These are phyloP conservation scores for Glycine soja DNA, from an alignment of 306 rosid species.

Conservation along the genomic window DNA sequence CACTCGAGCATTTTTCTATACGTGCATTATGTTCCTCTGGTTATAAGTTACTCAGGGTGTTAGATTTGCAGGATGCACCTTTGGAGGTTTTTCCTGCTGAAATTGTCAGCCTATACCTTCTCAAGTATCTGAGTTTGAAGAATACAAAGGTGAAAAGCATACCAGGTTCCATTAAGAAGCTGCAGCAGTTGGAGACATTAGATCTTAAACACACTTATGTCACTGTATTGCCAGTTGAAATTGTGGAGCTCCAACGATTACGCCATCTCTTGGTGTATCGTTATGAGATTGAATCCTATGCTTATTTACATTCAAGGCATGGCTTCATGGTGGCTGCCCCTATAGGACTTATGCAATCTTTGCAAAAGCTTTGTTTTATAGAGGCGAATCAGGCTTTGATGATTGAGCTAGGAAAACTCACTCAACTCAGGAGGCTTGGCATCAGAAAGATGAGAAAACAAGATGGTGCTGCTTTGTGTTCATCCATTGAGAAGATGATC, in stretches of 20 bases:
- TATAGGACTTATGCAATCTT: constrained; percentile 56
- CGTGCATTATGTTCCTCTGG: constrained; percentile 39
- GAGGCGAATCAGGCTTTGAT: constrained; percentile 58
- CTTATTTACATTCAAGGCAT: constrained; percentile 50
- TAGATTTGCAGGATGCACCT: constrained; percentile 60
- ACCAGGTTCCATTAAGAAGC: constrained; percentile 59
- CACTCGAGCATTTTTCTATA: constrained; percentile 47
- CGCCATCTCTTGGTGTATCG: constrained; percentile 66
- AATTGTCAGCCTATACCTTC: constrained; percentile 52
- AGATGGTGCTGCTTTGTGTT: constrained; percentile 58
- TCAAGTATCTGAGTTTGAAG: constrained; percentile 62
- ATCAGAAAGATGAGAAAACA: constrained; percentile 53
- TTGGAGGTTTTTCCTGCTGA: constrained; percentile 56
- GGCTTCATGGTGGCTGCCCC: constrained; percentile 56
- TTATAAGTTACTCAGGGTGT: constrained; percentile 53
- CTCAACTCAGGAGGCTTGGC: constrained; percentile 58
- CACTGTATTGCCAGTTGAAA: constrained; percentile 64
- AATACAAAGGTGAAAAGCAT: constrained; percentile 57
- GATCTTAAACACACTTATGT: constrained; percentile 62
- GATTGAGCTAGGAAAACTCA: constrained; percentile 56
- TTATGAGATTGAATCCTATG: constrained; percentile 56
- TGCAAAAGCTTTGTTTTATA: constrained; percentile 64
- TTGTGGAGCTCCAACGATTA: constrained; percentile 56
- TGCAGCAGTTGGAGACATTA: constrained; percentile 57
- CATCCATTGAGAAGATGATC: constrained; percentile 54